Evolutionary conservation across 169 alveolate genomes (phyloP).

Genomic region (Cyclospora cayetanensis): DNA sequence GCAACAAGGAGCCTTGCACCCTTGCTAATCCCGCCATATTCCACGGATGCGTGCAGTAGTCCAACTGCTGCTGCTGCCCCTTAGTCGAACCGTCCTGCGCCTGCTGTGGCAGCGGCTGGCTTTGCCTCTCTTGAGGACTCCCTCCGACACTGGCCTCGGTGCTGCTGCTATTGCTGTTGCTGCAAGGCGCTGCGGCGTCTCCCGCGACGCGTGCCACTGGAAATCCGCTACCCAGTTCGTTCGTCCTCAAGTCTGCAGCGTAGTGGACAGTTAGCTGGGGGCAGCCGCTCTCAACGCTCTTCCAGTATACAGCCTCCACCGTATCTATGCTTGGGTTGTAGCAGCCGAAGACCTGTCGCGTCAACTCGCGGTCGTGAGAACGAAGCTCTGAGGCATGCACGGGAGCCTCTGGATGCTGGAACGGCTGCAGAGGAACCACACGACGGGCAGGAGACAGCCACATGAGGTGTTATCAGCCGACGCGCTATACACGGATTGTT

Average conservation of each 20-base stretch:
- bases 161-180: conserved; percentile 42
- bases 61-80: conserved; percentile 53
- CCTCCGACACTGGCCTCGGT: conserved; percentile 44
- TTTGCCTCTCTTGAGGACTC: conserved; percentile 49
- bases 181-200: conserved; percentile 18
- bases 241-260: conserved; percentile 73
- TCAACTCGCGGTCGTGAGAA: conserved; percentile 2
- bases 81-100: conserved; percentile 46
- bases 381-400: conserved; percentile 37
- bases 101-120: conserved; percentile 1
- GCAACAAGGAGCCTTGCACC: conserved; percentile 82
- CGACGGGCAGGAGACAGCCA: background rate
- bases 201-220: conserved; percentile 26
- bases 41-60: conserved; percentile 80
- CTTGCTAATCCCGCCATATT: conserved; percentile 80
- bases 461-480: background rate
- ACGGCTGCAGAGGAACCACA: background rate
- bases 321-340: conserved; percentile 35
- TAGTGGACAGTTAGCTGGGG: conserved; percentile 76
- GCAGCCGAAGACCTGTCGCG: conserved; percentile 7
- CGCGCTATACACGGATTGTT: background rate
- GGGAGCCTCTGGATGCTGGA: conserved; percentile 58
- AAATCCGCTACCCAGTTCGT: conserved; percentile 68
- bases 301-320: conserved; percentile 68
- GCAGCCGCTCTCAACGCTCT: conserved; percentile 58